Percentiles rank a stretch among this genome's conserved stretches.
Evolutionary conservation across 108 stramenopile species (phyloP).

Genomic region (Stephanodiscus minutulus): DNA sequence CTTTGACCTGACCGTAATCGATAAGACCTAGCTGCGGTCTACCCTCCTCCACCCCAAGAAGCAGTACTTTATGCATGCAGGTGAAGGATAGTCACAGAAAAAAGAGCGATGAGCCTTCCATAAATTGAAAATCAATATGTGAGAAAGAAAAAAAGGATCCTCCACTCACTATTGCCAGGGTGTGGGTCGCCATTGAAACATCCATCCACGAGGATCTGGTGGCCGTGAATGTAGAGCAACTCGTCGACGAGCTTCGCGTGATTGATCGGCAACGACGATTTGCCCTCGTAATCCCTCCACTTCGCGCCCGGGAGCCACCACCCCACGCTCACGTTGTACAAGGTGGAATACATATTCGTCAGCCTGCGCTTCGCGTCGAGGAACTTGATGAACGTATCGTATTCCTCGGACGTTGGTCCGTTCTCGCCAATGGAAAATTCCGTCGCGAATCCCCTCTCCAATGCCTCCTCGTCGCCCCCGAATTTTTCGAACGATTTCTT

Average conservation of each 20-base stretch:
- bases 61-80: slow-evolving; percentile 6
- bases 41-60: slow-evolving; percentile 62
- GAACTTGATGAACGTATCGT: slow-evolving; percentile 59
- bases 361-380: slow-evolving; percentile 56
- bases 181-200: slow-evolving; percentile 79
- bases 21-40: slow-evolving; percentile 76
- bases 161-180: slow-evolving; percentile 52
- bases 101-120: not conserved
- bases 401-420: slow-evolving; percentile 64
- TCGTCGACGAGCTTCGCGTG: slow-evolving; percentile 86
- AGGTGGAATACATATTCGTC: slow-evolving; percentile 45
- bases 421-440: slow-evolving; percentile 52
- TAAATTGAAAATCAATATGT: not conserved
- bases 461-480: slow-evolving; percentile 40
- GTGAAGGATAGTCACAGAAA: not conserved
- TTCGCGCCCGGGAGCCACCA: slow-evolving; percentile 63
- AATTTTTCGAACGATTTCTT: slow-evolving; percentile 55
- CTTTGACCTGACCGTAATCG: slow-evolving; percentile 87
- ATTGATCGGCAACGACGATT: slow-evolving; percentile 70
- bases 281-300: slow-evolving; percentile 47
- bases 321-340: slow-evolving; percentile 64
- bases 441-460: slow-evolving; percentile 44
- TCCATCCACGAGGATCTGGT: slow-evolving; percentile 75
- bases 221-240: slow-evolving; percentile 71
- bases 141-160: not conserved